Base-by-base conservation (phyloP, 345 rosid genomes). In the Excoecaria cochinchinensis region DNA sequence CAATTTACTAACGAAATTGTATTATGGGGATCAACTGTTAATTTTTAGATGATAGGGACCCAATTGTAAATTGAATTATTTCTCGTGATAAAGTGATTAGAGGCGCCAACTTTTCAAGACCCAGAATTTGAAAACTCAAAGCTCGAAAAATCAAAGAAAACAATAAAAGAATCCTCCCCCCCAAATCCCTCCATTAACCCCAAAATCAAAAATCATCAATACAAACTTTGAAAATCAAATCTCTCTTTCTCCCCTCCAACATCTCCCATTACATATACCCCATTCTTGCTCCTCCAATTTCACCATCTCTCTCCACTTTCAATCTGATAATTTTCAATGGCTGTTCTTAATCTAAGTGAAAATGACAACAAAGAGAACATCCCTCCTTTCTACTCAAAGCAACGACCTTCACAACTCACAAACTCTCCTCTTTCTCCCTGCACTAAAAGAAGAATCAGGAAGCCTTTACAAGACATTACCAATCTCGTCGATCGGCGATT, bases 381-480 rank as follows among this genome's bases (percentile, higher is more conserved):
- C 73, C 77, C 77, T 74, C 80, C 81, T 58, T 56, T 67, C 79
- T 59, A 60, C 58, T 56, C 82, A n/a, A 52, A 74, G 21, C 81
- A 77, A 19, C 46, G 63, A 24, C 0, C 55, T 7, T 6, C 17
- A 15, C 21, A 38, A 4, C 17, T 31, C 21, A 22, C 68, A 2
- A 78, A 52, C 21, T 69, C 79, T 52, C 50, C 69, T 12, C 47
- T 71, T 8, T 36, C 61, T 22, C 21, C 59, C 59, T 17, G 8
- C 70, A 22, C 39, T 8, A 75, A 71, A 57, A 55, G 73, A 48
- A 76, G 71, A 67, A 10, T 25, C 47, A 78, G 84, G 64, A 69
- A 44, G 13, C 85, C 87, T 47, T 86, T 84, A 39, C 79, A 72
- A 52, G 87, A 86, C 73, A 82, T 84, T 14, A 79, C 86, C 74